Evolutionary conservation across 495 filamentous ascomycete species (phyloP), one percentile per base, ranked within the genome.

Genomic region (Penicillium dipodomyicola): DNA sequence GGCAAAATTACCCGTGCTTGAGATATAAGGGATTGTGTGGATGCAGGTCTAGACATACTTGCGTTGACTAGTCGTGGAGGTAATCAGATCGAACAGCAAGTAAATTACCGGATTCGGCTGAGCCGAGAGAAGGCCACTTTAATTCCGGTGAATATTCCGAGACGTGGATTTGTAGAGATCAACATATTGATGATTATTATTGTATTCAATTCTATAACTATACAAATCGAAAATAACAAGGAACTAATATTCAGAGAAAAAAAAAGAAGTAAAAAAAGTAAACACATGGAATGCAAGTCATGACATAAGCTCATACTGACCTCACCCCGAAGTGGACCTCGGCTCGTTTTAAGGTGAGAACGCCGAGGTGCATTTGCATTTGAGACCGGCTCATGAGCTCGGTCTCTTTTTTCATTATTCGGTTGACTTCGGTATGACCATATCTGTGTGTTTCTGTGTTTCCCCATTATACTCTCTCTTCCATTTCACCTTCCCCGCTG

Each of bases 281-380:
- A 11, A 11, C 27, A 44, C 11, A 29, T 45, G 40, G 33, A 35
- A 45, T 45, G 19, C 17, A 29, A n/a, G 42, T 6, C 20, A 35
- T 58, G 53, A 55, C 56, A 49, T 51, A 47, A 47, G 49, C 50
- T 20, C 27, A 39, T 54, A 57, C 55, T 54, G 49, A 61, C 43
- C 42, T 23, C 43, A 12, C 43, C 25, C 30, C 30, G n/a, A 32
- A 65, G 39, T 65, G 69, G 59, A 74, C 73, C 73, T 74, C 71
- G 73, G 73, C 60, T 71, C 59, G 46, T 65, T 49, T 67, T 69
- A 65, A 62, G 67, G 61, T 62, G 49, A 59, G 10, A 52, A 60
- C 71, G 67, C 68, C 71, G 71, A 75, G 70, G 73, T 69, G 67
- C 63, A 57, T 40, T 25, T 46, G 32, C 63, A 57, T 40, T 25